These are phyloP conservation scores for Beauveria medogensis DNA, from an alignment of 2,329 filamentous ascomycete genomes.

Conservation along the genomic window DNA sequence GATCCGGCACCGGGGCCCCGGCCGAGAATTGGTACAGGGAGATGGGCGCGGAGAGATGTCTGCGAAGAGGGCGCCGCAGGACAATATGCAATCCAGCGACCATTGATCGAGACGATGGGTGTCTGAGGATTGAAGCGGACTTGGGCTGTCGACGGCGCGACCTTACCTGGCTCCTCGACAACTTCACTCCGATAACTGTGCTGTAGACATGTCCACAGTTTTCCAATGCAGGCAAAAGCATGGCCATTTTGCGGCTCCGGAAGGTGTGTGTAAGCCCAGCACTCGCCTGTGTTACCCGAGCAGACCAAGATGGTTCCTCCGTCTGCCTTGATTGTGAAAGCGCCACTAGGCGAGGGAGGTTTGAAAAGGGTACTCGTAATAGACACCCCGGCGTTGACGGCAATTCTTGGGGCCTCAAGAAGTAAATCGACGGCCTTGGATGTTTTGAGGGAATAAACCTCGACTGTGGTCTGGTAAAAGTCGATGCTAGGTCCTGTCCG, in stretches of 20 bases:
- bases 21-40: slow-evolving; percentile 47
- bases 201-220: slow-evolving; percentile 85
- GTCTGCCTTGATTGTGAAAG: slow-evolving; percentile 66
- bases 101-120: slow-evolving; percentile 60
- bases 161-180: slow-evolving; percentile 37
- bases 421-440: slow-evolving; percentile 64
- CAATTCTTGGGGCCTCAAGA: slow-evolving; percentile 58
- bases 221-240: slow-evolving; percentile 64
- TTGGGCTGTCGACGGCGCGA: slow-evolving; percentile 26
- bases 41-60: slow-evolving; percentile 58
- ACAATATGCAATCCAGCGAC: slow-evolving; percentile 71
- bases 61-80: slow-evolving; percentile 65
- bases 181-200: slow-evolving; percentile 43
- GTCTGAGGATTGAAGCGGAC: slow-evolving; percentile 41
- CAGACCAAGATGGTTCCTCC: slow-evolving; percentile 64
- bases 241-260: slow-evolving; percentile 33
- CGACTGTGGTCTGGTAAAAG: slow-evolving; percentile 78
- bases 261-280: slow-evolving; percentile 63
- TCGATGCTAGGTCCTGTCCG: slow-evolving; percentile 36
- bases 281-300: slow-evolving; percentile 78
- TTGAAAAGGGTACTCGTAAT: slow-evolving; percentile 56
- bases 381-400: slow-evolving; percentile 46
- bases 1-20: slow-evolving; percentile 50
- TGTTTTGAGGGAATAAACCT: slow-evolving; percentile 79
- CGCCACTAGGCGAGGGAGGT: slow-evolving; percentile 62